Evolutionary conservation across 192 early-diverging fungal species (phyloP).

Genomic region (Backusella westeae): DNA sequence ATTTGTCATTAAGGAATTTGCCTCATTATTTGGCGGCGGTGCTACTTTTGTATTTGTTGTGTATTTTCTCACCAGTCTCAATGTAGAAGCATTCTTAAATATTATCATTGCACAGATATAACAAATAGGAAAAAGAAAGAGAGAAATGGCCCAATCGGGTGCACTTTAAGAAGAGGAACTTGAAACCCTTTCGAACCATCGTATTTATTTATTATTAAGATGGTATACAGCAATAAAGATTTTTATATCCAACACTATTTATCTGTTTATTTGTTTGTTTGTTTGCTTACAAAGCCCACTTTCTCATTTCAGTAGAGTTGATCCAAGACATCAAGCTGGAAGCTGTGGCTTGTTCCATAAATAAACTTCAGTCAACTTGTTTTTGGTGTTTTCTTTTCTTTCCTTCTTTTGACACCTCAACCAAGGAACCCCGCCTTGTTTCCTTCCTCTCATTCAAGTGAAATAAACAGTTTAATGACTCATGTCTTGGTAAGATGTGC

Average conservation of each 20-base stretch:
- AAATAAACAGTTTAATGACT: background rate
- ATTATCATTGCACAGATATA: background rate
- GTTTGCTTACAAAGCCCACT: no score
- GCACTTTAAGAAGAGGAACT: no score
- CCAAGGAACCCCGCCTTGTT: background rate
- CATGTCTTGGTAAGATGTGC: background rate
- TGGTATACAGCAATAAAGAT: no score
- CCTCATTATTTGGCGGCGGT: background rate
- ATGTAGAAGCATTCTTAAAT: background rate
- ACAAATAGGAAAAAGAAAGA: background rate
- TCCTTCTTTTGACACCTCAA: background rate
- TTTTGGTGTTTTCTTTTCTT: background rate
- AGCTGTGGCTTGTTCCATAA: background rate
- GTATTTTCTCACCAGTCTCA: background rate
- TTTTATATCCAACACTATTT: no score
- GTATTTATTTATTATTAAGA: no score
- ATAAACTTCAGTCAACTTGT: background rate
- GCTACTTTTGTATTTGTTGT: background rate
- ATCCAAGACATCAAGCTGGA: background rate
- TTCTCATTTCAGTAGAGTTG: no score
- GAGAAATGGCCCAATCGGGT: background rate
- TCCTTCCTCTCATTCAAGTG: background rate
- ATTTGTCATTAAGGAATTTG: slow-evolving; percentile 9
- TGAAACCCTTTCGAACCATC: no score
- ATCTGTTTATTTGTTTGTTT: no score